These are phyloP conservation scores for Wickerhamiella vanderwaltii DNA, from an alignment of 805 yeast genomes.

Conservation along the genomic window DNA sequence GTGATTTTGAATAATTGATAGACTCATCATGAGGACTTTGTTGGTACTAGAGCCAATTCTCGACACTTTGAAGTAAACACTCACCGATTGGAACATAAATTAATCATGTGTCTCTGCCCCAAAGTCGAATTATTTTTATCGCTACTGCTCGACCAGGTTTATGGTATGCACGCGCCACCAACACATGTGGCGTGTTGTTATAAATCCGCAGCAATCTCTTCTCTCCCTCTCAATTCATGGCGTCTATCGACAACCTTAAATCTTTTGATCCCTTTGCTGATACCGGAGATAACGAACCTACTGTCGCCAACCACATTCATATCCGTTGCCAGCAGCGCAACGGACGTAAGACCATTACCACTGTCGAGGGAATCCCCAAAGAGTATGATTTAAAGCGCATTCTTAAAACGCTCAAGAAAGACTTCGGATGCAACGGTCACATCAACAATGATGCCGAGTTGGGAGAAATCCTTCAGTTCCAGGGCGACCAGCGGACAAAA, in stretches of 20 bases:
- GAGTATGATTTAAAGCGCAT: constrained; percentile 93
- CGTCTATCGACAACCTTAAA: constrained; percentile 65
- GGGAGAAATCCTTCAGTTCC: constrained; percentile 95
- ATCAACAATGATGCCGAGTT: constrained; percentile 91
- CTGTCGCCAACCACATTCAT: constrained; percentile 90
- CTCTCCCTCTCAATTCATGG: constrained; percentile 27
- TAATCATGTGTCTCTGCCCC: no score
- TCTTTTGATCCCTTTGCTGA: constrained; percentile 90
- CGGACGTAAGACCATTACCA: constrained; percentile 96
- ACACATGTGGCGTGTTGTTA: constrained; percentile 1
- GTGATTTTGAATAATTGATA: no score
- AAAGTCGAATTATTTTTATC: no score
- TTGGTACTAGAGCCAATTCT: no score
- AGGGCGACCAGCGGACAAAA: constrained; percentile 97
- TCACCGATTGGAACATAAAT: no score
- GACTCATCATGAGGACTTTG: no score
- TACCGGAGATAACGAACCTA: constrained; percentile 97
- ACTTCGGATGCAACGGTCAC: constrained; percentile 97
- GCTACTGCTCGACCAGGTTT: no score
- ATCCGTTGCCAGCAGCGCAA: constrained; percentile 98
- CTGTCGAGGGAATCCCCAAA: constrained; percentile 93
- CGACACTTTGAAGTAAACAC: no score
- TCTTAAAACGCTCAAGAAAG: constrained; percentile 87
- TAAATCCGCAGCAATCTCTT: constrained; percentile 7
- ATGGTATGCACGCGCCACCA: no score